Evolutionary conservation across 192 early-diverging fungal genomes (phyloP).

Genomic region (Radiomyces spectabilis): DNA sequence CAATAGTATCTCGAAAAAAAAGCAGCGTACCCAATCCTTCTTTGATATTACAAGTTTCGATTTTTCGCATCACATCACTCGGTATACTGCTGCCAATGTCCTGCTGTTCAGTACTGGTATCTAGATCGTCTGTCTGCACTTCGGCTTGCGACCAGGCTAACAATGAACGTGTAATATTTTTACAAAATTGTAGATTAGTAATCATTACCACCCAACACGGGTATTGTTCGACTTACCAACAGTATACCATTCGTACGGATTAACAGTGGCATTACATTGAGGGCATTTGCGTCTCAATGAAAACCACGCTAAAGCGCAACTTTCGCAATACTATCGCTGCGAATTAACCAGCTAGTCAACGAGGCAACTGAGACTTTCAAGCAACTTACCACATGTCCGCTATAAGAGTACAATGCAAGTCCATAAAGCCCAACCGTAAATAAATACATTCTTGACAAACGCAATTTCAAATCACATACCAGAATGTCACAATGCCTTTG

Average conservation of each 20-base stretch:
- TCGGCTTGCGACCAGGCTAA: too few relatives aligned
- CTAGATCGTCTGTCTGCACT: too few relatives aligned
- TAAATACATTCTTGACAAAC: neutral
- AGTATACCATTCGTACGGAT: slow-evolving; percentile 1
- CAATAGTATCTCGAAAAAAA: neutral
- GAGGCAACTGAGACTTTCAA: too few relatives aligned
- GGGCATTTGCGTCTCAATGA: slow-evolving; percentile 1
- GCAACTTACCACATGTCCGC: slow-evolving; percentile 14
- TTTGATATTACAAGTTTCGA: neutral
- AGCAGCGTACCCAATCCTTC: slow-evolving; percentile 13
- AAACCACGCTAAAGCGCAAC: slow-evolving; percentile 7
- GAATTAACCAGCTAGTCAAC: too few relatives aligned
- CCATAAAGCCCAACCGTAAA: neutral
- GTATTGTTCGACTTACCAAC: neutral
- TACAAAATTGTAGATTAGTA: too few relatives aligned
- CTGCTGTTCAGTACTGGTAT: too few relatives aligned
- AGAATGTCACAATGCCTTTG: slow-evolving; percentile 12
- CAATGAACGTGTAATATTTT: too few relatives aligned
- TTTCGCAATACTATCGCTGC: neutral
- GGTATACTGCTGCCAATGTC: too few relatives aligned
- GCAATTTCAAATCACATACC: neutral
- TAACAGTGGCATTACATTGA: slow-evolving; percentile 8
- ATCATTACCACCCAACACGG: neutral
- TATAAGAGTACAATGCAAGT: neutral
- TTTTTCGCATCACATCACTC: too few relatives aligned